Percentiles rank a stretch among this genome's conserved stretches.
phyloP scores from a whole-genome alignment of 129 eudicot genomes.

The Cynara cardunculus region DNA sequence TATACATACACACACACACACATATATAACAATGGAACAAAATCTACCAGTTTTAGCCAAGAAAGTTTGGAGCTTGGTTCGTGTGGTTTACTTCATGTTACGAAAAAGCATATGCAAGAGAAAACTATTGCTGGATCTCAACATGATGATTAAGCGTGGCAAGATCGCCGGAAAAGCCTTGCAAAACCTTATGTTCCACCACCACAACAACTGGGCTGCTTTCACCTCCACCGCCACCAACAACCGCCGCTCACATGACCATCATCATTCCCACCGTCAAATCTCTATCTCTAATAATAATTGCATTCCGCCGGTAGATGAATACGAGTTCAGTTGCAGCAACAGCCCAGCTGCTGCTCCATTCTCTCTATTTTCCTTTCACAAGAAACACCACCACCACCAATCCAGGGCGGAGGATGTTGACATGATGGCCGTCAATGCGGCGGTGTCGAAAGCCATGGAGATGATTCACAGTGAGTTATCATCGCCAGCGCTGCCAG shows the following conservation, averaged over 20 bases:
- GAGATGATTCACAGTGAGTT: constrained; percentile 26
- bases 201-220: constrained; percentile 24
- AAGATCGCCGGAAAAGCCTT: constrained; percentile 54
- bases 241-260: background rate
- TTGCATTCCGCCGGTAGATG: constrained; percentile 11
- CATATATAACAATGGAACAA: constrained; percentile 40
- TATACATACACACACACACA: background rate
- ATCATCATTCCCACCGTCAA: background rate
- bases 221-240: background rate
- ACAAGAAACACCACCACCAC: constrained; percentile 16
- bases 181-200: constrained; percentile 57
- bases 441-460: constrained; percentile 19
- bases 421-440: constrained; percentile 15
- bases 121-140: constrained; percentile 46
- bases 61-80: constrained; percentile 43
- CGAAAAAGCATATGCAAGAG: constrained; percentile 51
- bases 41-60: constrained; percentile 44
- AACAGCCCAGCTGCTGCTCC: constrained; percentile 22
- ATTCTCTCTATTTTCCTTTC: constrained; percentile 12
- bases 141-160: constrained; percentile 59
- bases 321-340: constrained; percentile 39
- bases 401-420: constrained; percentile 8
- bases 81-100: constrained; percentile 48
- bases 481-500: constrained; percentile 22
- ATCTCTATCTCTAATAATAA: background rate